Conservation (phyloP, 2,329 filamentous ascomycete species). For the Ceratocystis harringtonii region DNA sequence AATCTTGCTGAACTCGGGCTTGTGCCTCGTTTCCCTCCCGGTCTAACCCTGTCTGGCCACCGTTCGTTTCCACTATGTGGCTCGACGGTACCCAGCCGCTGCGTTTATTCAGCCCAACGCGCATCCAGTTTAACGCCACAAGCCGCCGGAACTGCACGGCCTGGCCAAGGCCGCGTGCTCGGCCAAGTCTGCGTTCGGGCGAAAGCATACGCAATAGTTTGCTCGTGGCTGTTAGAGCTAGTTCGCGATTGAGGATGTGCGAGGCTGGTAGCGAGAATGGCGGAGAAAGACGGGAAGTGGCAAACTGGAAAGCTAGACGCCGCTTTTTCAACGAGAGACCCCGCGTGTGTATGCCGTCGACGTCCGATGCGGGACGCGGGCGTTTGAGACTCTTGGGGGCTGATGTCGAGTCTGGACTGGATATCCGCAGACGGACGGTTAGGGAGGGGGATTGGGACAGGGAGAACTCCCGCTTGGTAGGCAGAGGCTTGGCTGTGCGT, state of each 20-base stretch:
- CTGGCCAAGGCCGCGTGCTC: conserved; percentile 25
- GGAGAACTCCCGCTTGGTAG: not conserved
- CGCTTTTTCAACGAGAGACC: conserved; percentile 49
- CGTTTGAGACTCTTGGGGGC: conserved; percentile 30
- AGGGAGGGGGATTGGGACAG: not conserved
- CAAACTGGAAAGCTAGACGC: conserved; percentile 44
- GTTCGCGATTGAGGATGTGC: conserved; percentile 51
- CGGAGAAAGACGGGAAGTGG: conserved; percentile 54
- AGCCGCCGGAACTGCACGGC: not conserved
- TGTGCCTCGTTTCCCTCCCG: not conserved
- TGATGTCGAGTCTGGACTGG: not conserved
- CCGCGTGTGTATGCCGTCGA: conserved; percentile 41
- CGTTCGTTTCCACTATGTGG: not conserved
- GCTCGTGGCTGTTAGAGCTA: conserved; percentile 30
- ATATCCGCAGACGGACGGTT: not conserved
- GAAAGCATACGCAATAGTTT: conserved; percentile 35
- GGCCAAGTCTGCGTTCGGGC: conserved; percentile 25
- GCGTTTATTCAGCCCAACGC: not conserved
- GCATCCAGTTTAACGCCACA: conserved; percentile 5
- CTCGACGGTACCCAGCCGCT: not conserved
- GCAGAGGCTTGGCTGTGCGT: not conserved
- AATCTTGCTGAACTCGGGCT: not conserved
- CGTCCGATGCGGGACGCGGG: conserved; percentile 37
- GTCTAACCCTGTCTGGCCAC: not conserved
- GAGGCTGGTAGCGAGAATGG: conserved; percentile 56